Evolutionary conservation across 805 yeast species (phyloP).

Genomic region (Starmerella tilneyi): DNA sequence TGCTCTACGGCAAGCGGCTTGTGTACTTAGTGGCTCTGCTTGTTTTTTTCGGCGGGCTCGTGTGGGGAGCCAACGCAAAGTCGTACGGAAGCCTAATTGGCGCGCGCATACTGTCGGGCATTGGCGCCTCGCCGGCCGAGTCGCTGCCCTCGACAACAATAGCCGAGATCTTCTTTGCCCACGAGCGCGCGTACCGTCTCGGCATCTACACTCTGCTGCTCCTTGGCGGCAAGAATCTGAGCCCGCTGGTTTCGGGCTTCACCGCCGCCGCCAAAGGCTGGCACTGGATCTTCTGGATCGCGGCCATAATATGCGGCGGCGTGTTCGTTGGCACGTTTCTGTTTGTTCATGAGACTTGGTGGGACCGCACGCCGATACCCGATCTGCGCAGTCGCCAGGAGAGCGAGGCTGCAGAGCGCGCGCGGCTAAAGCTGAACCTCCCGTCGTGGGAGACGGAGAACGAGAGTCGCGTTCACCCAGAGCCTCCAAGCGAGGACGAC

Average conservation of each 20-base stretch:
- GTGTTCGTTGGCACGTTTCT: constrained; percentile 39
- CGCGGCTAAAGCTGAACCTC: constrained; percentile 22
- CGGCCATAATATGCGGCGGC: constrained; percentile 43
- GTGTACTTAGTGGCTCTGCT: constrained; percentile 43
- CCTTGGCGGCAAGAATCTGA: constrained; percentile 52
- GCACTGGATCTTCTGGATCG: constrained; percentile 55
- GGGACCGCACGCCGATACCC: constrained; percentile 47
- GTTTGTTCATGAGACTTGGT: constrained; percentile 56
- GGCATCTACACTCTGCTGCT: constrained; percentile 49
- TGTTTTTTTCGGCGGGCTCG: constrained; percentile 41
- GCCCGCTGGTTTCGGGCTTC: constrained; percentile 48
- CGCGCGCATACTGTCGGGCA: constrained; percentile 48
- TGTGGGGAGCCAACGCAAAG: constrained; percentile 46
- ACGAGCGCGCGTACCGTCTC: constrained; percentile 50
- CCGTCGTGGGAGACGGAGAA: constrained; percentile 17
- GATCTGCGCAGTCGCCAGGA: constrained; percentile 41
- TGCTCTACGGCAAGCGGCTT: constrained; percentile 47
- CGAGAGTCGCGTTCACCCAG: constrained; percentile 1
- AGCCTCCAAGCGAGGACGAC: neutral
- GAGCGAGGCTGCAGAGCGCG: constrained; percentile 39
- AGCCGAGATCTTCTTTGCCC: constrained; percentile 51
- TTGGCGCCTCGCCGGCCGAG: constrained; percentile 53
- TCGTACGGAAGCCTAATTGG: constrained; percentile 45
- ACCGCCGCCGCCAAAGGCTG: constrained; percentile 41
- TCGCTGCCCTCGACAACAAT: constrained; percentile 50